phyloP scores from a whole-genome alignment of 305 asterid species.

The Fraxinus platypoda region DNA sequence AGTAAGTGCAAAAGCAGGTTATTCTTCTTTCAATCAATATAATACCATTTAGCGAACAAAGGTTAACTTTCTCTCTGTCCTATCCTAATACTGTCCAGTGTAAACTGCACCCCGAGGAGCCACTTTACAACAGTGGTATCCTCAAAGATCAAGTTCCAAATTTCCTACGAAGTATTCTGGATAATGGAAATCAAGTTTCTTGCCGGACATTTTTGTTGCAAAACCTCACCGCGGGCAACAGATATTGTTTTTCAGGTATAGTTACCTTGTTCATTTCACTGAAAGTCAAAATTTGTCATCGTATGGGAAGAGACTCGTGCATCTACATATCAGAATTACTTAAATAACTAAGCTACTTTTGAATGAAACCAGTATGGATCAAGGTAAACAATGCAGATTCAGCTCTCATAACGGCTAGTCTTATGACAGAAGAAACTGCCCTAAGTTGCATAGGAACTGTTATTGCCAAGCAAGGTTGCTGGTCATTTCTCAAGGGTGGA shows the following conservation, averaged over 20 bases:
- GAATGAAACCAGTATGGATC: conserved; percentile 55
- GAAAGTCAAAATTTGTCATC: not conserved
- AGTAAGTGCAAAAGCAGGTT: conserved; percentile 18
- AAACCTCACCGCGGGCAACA: conserved; percentile 40
- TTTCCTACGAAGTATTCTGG: not conserved
- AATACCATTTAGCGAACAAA: not conserved
- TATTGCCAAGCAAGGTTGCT: conserved; percentile 44
- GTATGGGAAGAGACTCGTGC: not conserved
- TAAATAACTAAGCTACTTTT: not conserved
- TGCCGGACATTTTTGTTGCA: conserved; percentile 35
- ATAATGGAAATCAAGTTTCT: conserved; percentile 16
- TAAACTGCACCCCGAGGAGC: conserved; percentile 44
- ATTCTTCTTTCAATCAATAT: not conserved
- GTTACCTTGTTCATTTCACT: conserved; percentile 7
- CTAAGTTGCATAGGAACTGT: conserved; percentile 61
- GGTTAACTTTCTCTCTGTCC: not conserved
- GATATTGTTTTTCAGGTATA: conserved; percentile 71
- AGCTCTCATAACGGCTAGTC: conserved; percentile 44
- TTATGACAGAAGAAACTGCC: conserved; percentile 36
- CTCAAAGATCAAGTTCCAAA: conserved; percentile 33
- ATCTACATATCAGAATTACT: not conserved
- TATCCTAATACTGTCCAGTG: conserved; percentile 36
- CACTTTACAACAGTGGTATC: conserved; percentile 73
- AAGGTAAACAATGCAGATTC: conserved; percentile 39
- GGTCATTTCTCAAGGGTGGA: conserved; percentile 74